Base-by-base conservation (phyloP, 2,329 filamentous ascomycete genomes). In the Aspergillus niger region DNA sequence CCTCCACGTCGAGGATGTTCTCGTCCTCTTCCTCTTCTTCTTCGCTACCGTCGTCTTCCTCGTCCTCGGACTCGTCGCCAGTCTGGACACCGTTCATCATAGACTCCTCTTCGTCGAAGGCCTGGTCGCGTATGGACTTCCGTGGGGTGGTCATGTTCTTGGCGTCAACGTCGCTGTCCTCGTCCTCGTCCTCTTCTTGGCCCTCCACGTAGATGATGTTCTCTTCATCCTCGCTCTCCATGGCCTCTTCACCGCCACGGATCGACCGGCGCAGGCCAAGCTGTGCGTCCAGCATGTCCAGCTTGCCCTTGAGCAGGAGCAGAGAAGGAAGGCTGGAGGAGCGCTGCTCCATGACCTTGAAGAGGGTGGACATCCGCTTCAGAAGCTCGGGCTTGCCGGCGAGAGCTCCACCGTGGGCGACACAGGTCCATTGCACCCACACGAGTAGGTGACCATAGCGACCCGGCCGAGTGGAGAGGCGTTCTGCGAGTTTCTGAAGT, bases 341-440 rank as follows among this genome's bases (percentile, higher is more conserved):
- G 44, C 95, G 88, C 78, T 96, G 91, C 64, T 92, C 89, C 61
- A 98, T 85, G 17, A 98, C 94, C 72, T 90, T 89, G 76, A 94
- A 91, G 57, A 99, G 82, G 43, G 90, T 88, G 51, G 86, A 83
- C 61, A 99, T 85, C 72, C 89, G 89, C 71, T 89, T 88, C 67
- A 95, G 84, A 39, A 97, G 83, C 65, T 93, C 89, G n/a, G 91
- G 87, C 74, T 96, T 91, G 32, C 89, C 89, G 10, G 93, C 91
- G 54, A 99, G 83, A 56, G 93, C 93, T 65, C 94, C 95, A 66
- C 95, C 95, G 73, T 99, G 95, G 1, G 91, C 89, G 36, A 97
- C 87, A 57, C 97, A 85, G 1, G 92, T 94, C 91, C 92, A 97
- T 77, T 97, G 93, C 47, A 98, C 90, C 93, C 95, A 99, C 15